These are phyloP conservation scores for Firmiana major DNA, from an alignment of 345 rosid species.

Conservation along the genomic window DNA sequence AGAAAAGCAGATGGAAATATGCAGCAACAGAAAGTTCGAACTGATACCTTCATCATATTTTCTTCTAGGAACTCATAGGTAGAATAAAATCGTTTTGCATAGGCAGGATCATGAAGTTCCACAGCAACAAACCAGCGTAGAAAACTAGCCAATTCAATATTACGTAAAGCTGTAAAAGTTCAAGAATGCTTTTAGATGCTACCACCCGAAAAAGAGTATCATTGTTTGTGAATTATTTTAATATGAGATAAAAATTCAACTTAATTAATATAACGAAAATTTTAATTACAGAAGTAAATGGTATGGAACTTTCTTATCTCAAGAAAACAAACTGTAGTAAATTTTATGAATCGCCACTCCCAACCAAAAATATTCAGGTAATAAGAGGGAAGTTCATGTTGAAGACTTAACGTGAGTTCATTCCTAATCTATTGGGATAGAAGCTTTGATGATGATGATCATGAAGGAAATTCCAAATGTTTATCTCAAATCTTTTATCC, in stretches of 20 bases:
- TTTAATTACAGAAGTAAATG: no score
- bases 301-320: background rate
- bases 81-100: slow-evolving; percentile 72
- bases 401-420: no score
- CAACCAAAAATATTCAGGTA: background rate
- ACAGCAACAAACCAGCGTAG: slow-evolving; percentile 96
- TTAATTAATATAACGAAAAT: no score
- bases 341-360: background rate
- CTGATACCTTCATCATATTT: slow-evolving; percentile 65
- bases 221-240: background rate
- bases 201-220: slow-evolving; percentile 14
- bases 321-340: background rate
- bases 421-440: no score
- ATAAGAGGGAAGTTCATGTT: background rate
- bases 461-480: no score
- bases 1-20: background rate
- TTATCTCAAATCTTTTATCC: background rate
- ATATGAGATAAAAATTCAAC: background rate
- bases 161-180: slow-evolving; percentile 62
- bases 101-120: slow-evolving; percentile 83
- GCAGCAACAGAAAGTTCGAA: slow-evolving; percentile 1
- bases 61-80: slow-evolving; percentile 78
- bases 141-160: slow-evolving; percentile 90
- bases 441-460: no score
- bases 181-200: slow-evolving; percentile 26